phyloP scores from a whole-genome alignment of 768 basidiomycete species.

The Boletus sp. region DNA sequence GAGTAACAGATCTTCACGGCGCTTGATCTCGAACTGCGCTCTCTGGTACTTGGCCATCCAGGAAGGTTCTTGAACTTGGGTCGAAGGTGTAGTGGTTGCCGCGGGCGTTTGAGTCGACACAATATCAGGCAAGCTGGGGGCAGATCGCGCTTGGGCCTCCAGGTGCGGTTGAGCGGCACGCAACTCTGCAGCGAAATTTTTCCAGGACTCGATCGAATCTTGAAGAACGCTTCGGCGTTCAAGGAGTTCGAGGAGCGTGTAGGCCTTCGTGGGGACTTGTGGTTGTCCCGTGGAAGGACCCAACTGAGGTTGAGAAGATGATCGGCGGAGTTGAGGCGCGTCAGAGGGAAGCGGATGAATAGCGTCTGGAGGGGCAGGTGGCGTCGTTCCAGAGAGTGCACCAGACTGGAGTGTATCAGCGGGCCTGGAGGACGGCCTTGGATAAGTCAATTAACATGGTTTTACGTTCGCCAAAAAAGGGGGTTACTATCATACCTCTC shows the following conservation, averaged over 20 bases:
- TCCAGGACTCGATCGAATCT: slow-evolving; percentile 28
- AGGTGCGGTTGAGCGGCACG: slow-evolving; percentile 14
- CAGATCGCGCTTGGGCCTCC: slow-evolving; percentile 3
- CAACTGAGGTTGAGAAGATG: slow-evolving; percentile 29
- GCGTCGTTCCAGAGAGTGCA: slow-evolving; percentile 3
- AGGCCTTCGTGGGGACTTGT: slow-evolving; percentile 20
- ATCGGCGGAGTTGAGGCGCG: slow-evolving; percentile 25
- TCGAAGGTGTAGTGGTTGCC: background rate
- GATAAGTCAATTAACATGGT: slow-evolving; percentile 3
- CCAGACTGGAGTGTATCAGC: background rate
- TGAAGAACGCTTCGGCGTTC: slow-evolving; percentile 25
- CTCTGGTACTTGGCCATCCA: slow-evolving; percentile 22
- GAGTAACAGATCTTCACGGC: slow-evolving; percentile 28
- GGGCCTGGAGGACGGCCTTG: slow-evolving; percentile 11
- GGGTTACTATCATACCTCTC: slow-evolving; percentile 15
- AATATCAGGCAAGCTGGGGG: background rate
- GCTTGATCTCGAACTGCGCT: slow-evolving; percentile 31
- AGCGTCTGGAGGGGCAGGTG: background rate
- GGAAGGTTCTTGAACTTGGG: slow-evolving; percentile 17
- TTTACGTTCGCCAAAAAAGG: slow-evolving; percentile 5
- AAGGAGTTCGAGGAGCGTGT: slow-evolving; percentile 27
- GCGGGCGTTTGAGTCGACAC: background rate
- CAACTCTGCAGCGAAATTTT: slow-evolving; percentile 19
- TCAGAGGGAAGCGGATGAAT: slow-evolving; percentile 2
- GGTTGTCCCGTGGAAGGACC: slow-evolving; percentile 14